Evolutionary conservation across 352 stramenopile species (phyloP).

Genomic region (Globisporangium viniferum): DNA sequence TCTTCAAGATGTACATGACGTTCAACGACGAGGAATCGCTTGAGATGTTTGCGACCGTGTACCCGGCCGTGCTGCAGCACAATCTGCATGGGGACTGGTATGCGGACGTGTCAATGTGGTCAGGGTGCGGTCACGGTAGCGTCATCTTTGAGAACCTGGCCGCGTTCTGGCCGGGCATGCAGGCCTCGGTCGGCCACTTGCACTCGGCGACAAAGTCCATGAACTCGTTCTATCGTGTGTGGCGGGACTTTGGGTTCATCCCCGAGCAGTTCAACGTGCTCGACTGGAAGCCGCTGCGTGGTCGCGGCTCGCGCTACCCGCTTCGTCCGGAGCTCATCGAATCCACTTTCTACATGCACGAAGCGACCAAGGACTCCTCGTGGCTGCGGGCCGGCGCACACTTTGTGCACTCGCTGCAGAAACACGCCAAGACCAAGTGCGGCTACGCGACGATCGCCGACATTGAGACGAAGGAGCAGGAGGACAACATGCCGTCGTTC

Average conservation of each 20-base stretch:
- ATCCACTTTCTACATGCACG: slow-evolving; percentile 95
- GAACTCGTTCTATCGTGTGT: slow-evolving; percentile 95
- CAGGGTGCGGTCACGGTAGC: slow-evolving; percentile 43
- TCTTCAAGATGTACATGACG: slow-evolving; percentile 96
- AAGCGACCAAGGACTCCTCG: slow-evolving; percentile 81
- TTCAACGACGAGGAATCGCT: slow-evolving; percentile 93
- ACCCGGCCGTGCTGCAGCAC: slow-evolving; percentile 57
- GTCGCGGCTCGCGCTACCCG: slow-evolving; percentile 78
- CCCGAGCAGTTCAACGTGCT: slow-evolving; percentile 95
- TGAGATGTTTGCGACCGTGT: slow-evolving; percentile 87
- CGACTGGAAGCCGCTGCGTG: slow-evolving; percentile 65
- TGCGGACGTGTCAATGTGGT: slow-evolving; percentile 83
- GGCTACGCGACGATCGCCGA: slow-evolving; percentile 91
- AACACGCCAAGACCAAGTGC: slow-evolving; percentile 89
- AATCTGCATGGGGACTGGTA: slow-evolving; percentile 87
- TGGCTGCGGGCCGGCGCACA: slow-evolving; percentile 79
- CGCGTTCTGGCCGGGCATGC: slow-evolving; percentile 96
- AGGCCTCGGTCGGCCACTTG: slow-evolving; percentile 92
- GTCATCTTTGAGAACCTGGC: slow-evolving; percentile 88
- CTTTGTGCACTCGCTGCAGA: slow-evolving; percentile 86
- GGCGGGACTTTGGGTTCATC: slow-evolving; percentile 94
- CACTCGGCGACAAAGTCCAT: slow-evolving; percentile 76
- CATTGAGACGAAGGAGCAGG: slow-evolving; percentile 84
- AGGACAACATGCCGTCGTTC: slow-evolving; percentile 98
- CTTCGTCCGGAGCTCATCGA: slow-evolving; percentile 98